These are phyloP conservation scores for Inonotus hispidus DNA, from an alignment of 1,284 basidiomycete species.

Conservation along the genomic window DNA sequence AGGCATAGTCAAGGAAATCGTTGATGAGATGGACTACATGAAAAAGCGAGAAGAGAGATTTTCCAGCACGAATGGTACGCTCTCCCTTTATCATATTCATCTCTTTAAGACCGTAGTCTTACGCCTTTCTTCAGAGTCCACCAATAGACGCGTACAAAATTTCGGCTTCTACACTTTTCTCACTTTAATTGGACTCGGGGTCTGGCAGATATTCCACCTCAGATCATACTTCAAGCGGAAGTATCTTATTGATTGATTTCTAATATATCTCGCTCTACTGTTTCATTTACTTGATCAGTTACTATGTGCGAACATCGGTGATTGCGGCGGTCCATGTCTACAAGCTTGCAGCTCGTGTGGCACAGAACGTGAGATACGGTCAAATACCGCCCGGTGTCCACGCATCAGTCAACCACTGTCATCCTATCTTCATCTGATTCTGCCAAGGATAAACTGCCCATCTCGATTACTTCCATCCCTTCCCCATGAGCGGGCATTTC, in stretches of 20 bases:
- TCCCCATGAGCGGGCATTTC: neutral
- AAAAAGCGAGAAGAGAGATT: conserved; percentile 88
- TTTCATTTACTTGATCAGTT: neutral
- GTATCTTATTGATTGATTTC: conserved; percentile 83
- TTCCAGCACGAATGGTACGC: conserved; percentile 87
- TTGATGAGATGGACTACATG: conserved; percentile 92
- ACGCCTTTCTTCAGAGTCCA: conserved; percentile 69
- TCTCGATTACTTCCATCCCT: neutral
- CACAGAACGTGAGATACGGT: too few species aligned
- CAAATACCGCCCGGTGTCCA: too few species aligned
- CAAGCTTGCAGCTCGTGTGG: too few species aligned
- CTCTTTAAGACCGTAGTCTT: neutral
- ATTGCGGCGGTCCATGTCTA: too few species aligned
- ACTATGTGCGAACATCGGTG: too few species aligned
- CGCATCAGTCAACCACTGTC: neutral
- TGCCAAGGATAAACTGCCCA: neutral
- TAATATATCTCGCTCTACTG: neutral
- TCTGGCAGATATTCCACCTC: conserved; percentile 93
- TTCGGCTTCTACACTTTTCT: conserved; percentile 88
- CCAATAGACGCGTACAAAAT: conserved; percentile 85
- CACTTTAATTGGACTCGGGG: conserved; percentile 78
- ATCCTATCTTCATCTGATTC: neutral
- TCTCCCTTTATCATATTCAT: conserved; percentile 24
- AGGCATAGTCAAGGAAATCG: conserved; percentile 89
- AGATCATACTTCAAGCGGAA: conserved; percentile 95